Evolutionary conservation across 495 filamentous ascomycete species (phyloP).

Genomic region (Talaromyces thailandensis): DNA sequence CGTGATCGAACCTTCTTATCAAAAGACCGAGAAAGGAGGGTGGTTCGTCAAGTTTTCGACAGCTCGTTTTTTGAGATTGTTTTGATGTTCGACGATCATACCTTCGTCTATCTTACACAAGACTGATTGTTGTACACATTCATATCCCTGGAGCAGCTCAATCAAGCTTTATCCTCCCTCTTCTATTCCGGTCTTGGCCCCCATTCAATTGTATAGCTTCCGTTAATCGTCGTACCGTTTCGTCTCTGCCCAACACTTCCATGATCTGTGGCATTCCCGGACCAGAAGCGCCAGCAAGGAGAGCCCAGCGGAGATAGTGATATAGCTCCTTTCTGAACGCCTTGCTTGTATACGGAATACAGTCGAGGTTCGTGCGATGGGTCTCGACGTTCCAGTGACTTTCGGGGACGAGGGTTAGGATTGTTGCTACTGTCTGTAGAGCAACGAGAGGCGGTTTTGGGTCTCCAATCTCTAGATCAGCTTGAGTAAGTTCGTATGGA

Average conservation of each 20-base stretch:
- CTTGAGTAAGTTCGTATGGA: slow-evolving; percentile 18
- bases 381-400: slow-evolving; percentile 28
- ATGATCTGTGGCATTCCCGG: slow-evolving; percentile 51
- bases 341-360: slow-evolving; percentile 16
- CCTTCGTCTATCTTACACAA: background rate
- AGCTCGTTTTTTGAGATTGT: background rate
- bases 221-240: slow-evolving; percentile 46
- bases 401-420: slow-evolving; percentile 28
- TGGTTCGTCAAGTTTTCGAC: background rate
- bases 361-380: slow-evolving; percentile 19
- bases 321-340: slow-evolving; percentile 37
- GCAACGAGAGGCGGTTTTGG: slow-evolving; percentile 18
- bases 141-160: background rate
- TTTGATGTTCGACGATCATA: background rate
- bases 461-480: slow-evolving; percentile 4
- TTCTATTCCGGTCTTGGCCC: background rate
- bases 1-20: background rate
- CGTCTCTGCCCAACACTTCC: slow-evolving; percentile 51
- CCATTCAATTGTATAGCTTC: slow-evolving; percentile 27
- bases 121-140: background rate
- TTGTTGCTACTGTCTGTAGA: slow-evolving; percentile 30
- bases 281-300: slow-evolving; percentile 49
- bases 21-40: background rate
- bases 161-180: background rate
- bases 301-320: slow-evolving; percentile 58